These are phyloP conservation scores for Phytophthora colocasiae DNA, from an alignment of 352 stramenopile species.

Conservation along the genomic window DNA sequence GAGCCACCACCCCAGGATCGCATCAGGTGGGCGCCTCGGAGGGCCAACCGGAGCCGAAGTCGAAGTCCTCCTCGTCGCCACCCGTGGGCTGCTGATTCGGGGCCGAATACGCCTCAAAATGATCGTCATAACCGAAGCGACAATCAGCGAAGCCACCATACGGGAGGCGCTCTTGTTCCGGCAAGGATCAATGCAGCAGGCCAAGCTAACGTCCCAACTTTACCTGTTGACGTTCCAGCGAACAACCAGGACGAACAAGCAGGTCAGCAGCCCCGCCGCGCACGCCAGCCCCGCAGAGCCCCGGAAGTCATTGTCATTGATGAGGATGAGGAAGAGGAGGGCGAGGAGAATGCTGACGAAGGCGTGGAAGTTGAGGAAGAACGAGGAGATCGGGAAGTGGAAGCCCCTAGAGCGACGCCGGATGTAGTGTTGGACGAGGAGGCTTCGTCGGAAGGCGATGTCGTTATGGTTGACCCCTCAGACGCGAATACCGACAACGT, in stretches of 20 bases:
- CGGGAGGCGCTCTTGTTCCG: not conserved
- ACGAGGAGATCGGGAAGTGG: slow-evolving; percentile 5
- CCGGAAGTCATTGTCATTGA: slow-evolving; percentile 79
- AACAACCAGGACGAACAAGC: slow-evolving; percentile 16
- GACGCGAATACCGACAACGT: slow-evolving; percentile 9
- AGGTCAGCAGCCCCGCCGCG: slow-evolving; percentile 27
- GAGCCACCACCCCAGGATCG: slow-evolving; percentile 18
- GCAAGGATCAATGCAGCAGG: too few species aligned
- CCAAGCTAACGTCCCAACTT: not conserved
- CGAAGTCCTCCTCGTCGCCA: slow-evolving; percentile 33
- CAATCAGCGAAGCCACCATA: slow-evolving; percentile 6
- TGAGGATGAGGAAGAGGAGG: slow-evolving; percentile 55
- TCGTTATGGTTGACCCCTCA: slow-evolving; percentile 15
- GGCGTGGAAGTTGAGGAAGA: slow-evolving; percentile 51
- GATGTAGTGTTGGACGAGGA: slow-evolving; percentile 58
- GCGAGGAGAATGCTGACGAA: slow-evolving; percentile 14
- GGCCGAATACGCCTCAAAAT: slow-evolving; percentile 5
- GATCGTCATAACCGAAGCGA: slow-evolving; percentile 5
- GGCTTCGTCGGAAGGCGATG: slow-evolving; percentile 14
- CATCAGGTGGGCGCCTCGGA: slow-evolving; percentile 23
- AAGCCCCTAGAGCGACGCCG: slow-evolving; percentile 42
- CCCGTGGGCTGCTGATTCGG: slow-evolving; percentile 12
- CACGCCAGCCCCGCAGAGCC: slow-evolving; percentile 32
- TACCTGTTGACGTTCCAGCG: not conserved
- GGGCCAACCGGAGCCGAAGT: slow-evolving; percentile 30